Evolutionary conservation across 2,329 filamentous ascomycete species (phyloP).

Genomic region (Orbilia javanica): DNA sequence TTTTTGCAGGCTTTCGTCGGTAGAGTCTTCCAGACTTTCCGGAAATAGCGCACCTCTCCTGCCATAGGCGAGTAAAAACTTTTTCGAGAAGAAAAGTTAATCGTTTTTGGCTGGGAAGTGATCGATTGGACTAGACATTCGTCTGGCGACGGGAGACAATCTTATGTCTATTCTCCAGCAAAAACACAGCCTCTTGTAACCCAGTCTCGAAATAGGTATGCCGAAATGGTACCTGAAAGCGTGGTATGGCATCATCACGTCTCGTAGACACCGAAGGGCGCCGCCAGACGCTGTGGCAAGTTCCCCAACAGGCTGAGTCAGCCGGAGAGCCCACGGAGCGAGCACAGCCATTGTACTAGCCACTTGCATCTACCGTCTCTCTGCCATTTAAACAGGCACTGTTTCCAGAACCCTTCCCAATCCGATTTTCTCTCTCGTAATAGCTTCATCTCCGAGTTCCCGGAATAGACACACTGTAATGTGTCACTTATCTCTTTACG

Average conservation of each 20-base stretch:
- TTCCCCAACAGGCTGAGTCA: slow-evolving; percentile 2
- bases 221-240: slow-evolving; percentile 1
- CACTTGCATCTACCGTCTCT: slow-evolving; percentile 22
- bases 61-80: slow-evolving; percentile 27
- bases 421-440: slow-evolving; percentile 58
- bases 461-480: slow-evolving; percentile 51
- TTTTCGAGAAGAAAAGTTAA: slow-evolving; percentile 11
- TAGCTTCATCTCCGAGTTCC: slow-evolving; percentile 53
- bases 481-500: slow-evolving; percentile 48
- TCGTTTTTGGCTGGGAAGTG: slow-evolving; percentile 20
- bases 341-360: slow-evolving; percentile 54
- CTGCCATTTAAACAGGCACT: slow-evolving; percentile 3
- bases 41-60: slow-evolving; percentile 44
- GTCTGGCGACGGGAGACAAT: background rate
- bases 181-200: slow-evolving; percentile 47
- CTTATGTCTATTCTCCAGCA: background rate
- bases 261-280: slow-evolving; percentile 17
- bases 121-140: background rate
- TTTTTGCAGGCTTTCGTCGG: slow-evolving; percentile 1
- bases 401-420: slow-evolving; percentile 53
- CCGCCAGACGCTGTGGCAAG: slow-evolving; percentile 9
- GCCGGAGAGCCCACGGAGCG: background rate
- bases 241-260: slow-evolving; percentile 10
- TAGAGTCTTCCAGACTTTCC: slow-evolving; percentile 38
- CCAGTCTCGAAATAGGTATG: slow-evolving; percentile 2